Conservation (phyloP, 768 basidiomycete species). For the Trametes meyenii region DNA sequence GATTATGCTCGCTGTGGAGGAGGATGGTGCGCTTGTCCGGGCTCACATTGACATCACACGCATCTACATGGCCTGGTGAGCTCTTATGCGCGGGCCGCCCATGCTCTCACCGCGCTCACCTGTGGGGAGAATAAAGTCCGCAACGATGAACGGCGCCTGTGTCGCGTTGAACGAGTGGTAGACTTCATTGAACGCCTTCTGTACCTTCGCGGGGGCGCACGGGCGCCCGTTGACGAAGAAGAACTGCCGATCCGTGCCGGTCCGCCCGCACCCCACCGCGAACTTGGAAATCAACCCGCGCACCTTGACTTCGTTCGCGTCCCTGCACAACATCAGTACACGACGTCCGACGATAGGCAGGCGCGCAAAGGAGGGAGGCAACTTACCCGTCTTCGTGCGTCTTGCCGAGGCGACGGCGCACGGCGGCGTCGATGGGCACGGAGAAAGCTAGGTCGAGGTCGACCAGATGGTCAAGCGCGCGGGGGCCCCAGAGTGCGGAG, state of each 20-base stretch:
- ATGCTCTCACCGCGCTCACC: constrained; percentile 45
- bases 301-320: constrained; percentile 51
- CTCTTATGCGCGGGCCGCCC: background rate
- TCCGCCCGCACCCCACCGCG: constrained; percentile 69
- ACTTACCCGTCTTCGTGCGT: constrained; percentile 22
- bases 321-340: background rate
- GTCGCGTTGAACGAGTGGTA: constrained; percentile 79
- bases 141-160: constrained; percentile 82
- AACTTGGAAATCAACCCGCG: constrained; percentile 88
- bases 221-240: constrained; percentile 93
- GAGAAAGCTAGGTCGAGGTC: constrained; percentile 72
- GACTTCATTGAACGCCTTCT: constrained; percentile 90
- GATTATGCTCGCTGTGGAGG: constrained; percentile 80
- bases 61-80: constrained; percentile 46
- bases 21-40: constrained; percentile 98
- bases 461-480: constrained; percentile 71
- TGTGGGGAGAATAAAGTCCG: constrained; percentile 81
- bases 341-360: background rate
- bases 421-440: constrained; percentile 64
- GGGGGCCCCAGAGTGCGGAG: constrained; percentile 83
- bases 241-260: constrained; percentile 85
- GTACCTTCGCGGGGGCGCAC: constrained; percentile 78
- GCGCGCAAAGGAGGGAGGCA: no score
- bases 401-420: constrained; percentile 47
- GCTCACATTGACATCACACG: constrained; percentile 91